Evolutionary conservation across 1,139 yeast species (phyloP), one percentile per base, ranked within the genome.

Genomic region (Martiniozyma asiatica): DNA sequence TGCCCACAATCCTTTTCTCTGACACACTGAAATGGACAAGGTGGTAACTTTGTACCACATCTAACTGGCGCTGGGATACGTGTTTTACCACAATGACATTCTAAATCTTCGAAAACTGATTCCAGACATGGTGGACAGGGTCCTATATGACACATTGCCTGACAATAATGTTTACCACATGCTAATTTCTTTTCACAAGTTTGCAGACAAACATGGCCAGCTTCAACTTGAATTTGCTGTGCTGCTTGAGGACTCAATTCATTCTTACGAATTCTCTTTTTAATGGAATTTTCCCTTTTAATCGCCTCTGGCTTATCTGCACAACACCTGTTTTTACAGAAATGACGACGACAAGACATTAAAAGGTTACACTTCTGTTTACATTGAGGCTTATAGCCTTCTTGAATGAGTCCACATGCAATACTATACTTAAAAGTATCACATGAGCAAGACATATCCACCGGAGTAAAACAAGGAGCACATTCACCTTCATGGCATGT

Each of bases 11-110:
- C 40, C 15, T 68, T 65, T 1, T 58, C 59, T 32, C 85, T 60
- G 4, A 59, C 56, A 54, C 96, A 85, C 38, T 71, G 87, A 39
- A 71, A 67, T 19, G 59, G 63, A 56, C 97, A 85, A 6, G 61
- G 62, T 6, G 89, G 79, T 19, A 73, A 51, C 28, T 57, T 61
- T 0, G 89, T 72, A 9, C 96, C 96, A 57, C 97, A 85, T 41
- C 95, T 63, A 8, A 84, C 85, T 0, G 97, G 97, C 0, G 95
- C 95, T 30, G 67, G 67, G 8, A 84, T 60, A 4, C 77, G 63
- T 0, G 96, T 85, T 36, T 68, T 64, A 1, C 96, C 95, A 59
- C 97, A 85, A 34, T 79, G 67, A 49, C 97, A 85, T 3, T 74
- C 65, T 43, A 82, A 59, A 49, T 85, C 96, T 19, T 81, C 89